Evolutionary conservation across 169 alveolate species (phyloP).

Genomic region (Plasmodium gonderi): DNA sequence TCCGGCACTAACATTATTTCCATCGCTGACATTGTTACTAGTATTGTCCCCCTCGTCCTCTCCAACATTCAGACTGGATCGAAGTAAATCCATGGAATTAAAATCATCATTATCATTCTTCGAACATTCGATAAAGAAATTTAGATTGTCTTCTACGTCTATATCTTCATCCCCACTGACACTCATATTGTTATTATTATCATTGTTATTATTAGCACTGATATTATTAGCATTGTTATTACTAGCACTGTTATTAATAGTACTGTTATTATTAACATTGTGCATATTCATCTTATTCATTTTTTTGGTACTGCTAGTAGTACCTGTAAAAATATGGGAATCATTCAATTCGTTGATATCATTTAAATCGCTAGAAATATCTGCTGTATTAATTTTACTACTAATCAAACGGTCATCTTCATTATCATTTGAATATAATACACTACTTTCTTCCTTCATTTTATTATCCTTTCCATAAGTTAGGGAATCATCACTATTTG

Average conservation of each 20-base stretch:
- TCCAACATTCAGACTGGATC: constrained; percentile 34
- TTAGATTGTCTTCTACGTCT: constrained; percentile 27
- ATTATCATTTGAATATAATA: constrained; percentile 49
- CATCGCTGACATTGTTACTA: background rate
- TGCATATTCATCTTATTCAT: background rate
- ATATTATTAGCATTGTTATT: background rate
- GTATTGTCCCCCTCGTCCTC: background rate
- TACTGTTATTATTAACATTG: background rate
- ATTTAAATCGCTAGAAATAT: background rate
- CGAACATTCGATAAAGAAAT: constrained; percentile 37
- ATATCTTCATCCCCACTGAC: background rate
- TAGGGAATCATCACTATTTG: constrained; percentile 51
- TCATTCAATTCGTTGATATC: background rate
- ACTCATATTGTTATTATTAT: background rate
- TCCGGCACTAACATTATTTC: background rate
- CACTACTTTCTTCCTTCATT: constrained; percentile 7
- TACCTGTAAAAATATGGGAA: background rate
- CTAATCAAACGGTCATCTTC: constrained; percentile 26
- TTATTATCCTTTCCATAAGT: constrained; percentile 27
- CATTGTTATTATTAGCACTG: background rate
- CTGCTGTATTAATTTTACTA: background rate
- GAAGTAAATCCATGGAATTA: constrained; percentile 35
- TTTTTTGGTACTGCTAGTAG: background rate
- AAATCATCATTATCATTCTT: constrained; percentile 37
- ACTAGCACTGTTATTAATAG: background rate